Conservation (phyloP, 768 basidiomycete species). For the Rhizopogon rudus region DNA sequence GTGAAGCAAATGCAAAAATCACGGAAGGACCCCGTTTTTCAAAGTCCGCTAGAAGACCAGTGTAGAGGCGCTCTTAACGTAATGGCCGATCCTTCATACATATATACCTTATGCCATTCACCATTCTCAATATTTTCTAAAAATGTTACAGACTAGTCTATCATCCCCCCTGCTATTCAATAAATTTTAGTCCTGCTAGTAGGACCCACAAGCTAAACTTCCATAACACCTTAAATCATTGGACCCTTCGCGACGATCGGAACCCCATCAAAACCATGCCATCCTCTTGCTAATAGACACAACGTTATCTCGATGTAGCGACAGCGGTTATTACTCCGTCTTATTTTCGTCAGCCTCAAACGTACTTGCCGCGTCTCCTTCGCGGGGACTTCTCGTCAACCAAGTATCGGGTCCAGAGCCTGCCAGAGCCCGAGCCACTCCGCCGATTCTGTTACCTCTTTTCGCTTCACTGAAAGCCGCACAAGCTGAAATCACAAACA, state of each 20-base stretch:
- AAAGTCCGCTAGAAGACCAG: conserved; percentile 22
- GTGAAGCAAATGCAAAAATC: conserved; percentile 25
- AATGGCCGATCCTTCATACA: conserved; percentile 17
- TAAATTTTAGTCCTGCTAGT: neutral
- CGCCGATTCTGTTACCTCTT: too few relatives aligned
- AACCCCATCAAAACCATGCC: neutral
- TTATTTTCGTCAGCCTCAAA: neutral
- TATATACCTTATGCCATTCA: neutral
- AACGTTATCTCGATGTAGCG: neutral
- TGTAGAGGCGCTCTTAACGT: conserved; percentile 3
- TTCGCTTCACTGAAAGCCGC: too few relatives aligned
- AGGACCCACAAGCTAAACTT: neutral
- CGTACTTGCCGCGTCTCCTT: neutral
- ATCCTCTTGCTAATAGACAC: neutral
- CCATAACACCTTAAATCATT: neutral
- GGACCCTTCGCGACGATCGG: neutral
- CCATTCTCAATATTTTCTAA: neutral
- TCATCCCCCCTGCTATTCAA: neutral
- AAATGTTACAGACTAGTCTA: neutral
- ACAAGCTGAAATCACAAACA: too few relatives aligned
- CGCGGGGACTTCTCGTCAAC: too few relatives aligned
- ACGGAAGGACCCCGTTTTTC: conserved; percentile 29
- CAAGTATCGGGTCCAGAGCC: too few relatives aligned
- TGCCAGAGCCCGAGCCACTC: too few relatives aligned
- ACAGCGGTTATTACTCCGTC: neutral